Evolutionary conservation across 2,329 filamentous ascomycete species (phyloP).

Genomic region (Trichoderma hamatum): DNA sequence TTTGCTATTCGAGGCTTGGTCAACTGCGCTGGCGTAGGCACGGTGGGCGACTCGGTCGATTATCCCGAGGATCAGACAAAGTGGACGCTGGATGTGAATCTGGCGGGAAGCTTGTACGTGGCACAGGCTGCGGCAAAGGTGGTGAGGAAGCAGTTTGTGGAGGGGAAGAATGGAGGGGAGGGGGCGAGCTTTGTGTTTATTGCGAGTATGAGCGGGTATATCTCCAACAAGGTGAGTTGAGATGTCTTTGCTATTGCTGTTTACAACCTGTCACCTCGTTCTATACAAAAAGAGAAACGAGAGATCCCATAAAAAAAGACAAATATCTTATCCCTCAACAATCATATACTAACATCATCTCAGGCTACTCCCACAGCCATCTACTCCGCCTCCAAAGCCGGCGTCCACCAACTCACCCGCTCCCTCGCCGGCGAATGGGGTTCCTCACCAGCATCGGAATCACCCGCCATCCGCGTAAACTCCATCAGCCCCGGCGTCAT

Average conservation of each 20-base stretch:
- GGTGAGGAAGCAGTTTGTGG: conserved; percentile 43
- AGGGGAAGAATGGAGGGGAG: background rate
- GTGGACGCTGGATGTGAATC: conserved; percentile 47
- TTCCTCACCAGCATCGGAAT: conserved; percentile 36
- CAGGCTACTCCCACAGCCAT: conserved; percentile 44
- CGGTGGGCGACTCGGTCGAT: conserved; percentile 34
- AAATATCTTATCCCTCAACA: too few relatives aligned
- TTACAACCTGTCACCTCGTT: background rate
- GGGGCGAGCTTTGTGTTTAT: conserved; percentile 53
- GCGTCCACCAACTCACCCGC: conserved; percentile 54
- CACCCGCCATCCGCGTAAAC: conserved; percentile 54
- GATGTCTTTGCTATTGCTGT: conserved; percentile 14
- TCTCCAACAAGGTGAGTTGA: conserved; percentile 41
- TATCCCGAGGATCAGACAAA: conserved; percentile 34
- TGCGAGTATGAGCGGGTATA: conserved; percentile 54
- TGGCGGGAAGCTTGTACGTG: conserved; percentile 51
- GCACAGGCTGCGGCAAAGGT: conserved; percentile 51
- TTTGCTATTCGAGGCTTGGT: conserved; percentile 40
- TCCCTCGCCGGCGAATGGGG: conserved; percentile 58
- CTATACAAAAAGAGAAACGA: background rate
- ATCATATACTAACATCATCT: background rate
- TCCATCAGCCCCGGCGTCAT: conserved; percentile 33
- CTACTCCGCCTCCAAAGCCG: conserved; percentile 59
- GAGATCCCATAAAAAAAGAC: background rate
- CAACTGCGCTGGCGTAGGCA: conserved; percentile 39